Evolutionary conservation across 2,329 filamentous ascomycete genomes (phyloP), one percentile per base, ranked within the genome.

Genomic region (Leptosphaerulina australis): DNA sequence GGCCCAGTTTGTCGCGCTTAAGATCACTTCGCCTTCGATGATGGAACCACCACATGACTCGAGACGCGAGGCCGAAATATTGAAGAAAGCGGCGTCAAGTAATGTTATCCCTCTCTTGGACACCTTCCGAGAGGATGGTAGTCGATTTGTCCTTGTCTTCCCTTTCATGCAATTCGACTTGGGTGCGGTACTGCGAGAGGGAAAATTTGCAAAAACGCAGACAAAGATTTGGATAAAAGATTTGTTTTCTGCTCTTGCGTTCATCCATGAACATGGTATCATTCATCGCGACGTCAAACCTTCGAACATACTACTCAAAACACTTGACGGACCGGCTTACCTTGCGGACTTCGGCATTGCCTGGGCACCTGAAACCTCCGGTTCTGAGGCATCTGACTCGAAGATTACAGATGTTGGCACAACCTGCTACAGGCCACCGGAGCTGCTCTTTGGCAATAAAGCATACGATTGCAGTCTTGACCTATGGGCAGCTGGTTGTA

Each of bases 331-430:
- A 0, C 88, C 90, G 4, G 90, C 89, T 3, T 88, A 86, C 60
- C 80, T 99, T 2, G 85, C 90, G 26, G 94, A 99, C 71, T 97
- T 99, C 75, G 93, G 94, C 40, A 95, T 94, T 29, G 85, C 92
- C 7, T 97, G 91, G 91, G 85, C 87, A 59, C 83, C 87, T 2
- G 71, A 79, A 9, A 73, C 78, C 17, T 58, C 72, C 5, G 74
- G 76, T 3, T 81, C 83, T 11, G 94, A 99, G 68, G 78, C 84
- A 1, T 66, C 77, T 7, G 70, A 83, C 44, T 65, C 79, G 45
- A 97, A 97, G 73, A 88, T 96, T 43, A 87, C 94, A 6, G 95
- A 99, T 69, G 89, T 99, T 20, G 94, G 94, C 26, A 97, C 93
- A 1, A 93, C 92, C 0, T 84, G 88, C 38, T 99, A 99, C 74